Evolutionary conservation across 2,329 filamentous ascomycete species (phyloP), one percentile per base, ranked within the genome.

Genomic region (Coniochaeta pulveracea): DNA sequence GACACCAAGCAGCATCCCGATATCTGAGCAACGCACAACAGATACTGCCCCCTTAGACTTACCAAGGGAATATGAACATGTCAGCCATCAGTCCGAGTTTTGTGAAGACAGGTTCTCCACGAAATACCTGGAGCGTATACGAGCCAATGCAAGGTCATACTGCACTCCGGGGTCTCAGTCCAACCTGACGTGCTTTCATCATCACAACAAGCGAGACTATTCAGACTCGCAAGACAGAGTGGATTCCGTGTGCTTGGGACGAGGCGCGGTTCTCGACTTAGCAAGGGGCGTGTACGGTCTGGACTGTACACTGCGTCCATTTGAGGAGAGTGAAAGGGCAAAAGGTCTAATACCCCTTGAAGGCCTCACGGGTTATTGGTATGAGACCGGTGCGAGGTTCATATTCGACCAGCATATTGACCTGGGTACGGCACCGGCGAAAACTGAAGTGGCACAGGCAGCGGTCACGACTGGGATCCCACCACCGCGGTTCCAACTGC

Each of bases 151-250:
- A 6, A 41, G 38, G 9, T 39, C 43, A 26, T 50, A 47, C 37
- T 51, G 48, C 40, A 37, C 32, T 3, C 26, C 37, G 1, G 29
- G 31, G 15, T 47, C 43, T 3, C 17, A 14, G n/a, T 48, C 45
- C 9, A 28, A 34, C 18, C 21, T 54, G 17, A 46, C 43, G 26
- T 52, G 51, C 37, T 47, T 53, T 40, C 47, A 53, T 37, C 45
- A 34, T 23, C 15, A 33, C 3, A 43, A 37, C 10, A 26, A 15
- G 12, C 12, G 16, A 26, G 24, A 26, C 11, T 26, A 26, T 15
- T 7, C 24, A 18, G 21, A 36, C 5, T 32, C 35, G 10, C 37
- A 42, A 26, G 23, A 6, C 11, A 37, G 39, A 4, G 37, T 35
- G 10, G 49, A 53, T 34, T 46, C 47, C 6, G 43, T 53, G 18